Conservation (phyloP, 345 rosid genomes). For the Lepidium aucheri region DNA sequence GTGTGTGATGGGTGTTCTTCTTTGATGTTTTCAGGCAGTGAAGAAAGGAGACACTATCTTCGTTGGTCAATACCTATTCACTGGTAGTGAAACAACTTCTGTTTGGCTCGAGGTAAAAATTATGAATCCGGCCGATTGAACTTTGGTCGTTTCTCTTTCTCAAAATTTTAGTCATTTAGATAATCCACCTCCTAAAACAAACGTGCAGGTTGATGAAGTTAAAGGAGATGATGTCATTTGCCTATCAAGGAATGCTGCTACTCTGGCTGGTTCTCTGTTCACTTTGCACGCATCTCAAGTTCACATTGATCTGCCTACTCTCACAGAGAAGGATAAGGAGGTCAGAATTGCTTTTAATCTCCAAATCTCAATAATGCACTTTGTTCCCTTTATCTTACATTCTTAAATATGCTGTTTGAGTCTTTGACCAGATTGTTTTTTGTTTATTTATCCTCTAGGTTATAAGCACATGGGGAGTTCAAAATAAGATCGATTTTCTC, state of each 20-base stretch:
- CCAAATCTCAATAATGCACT: background rate
- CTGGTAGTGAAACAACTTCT: slow-evolving; percentile 97
- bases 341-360: slow-evolving; percentile 24
- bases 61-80: slow-evolving; percentile 85
- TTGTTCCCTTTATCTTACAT: background rate
- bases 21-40: slow-evolving; percentile 60
- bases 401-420: background rate
- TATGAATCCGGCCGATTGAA: background rate
- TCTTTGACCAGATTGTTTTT: slow-evolving; percentile 1
- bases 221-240: slow-evolving; percentile 81
- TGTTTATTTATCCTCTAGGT: slow-evolving; percentile 38
- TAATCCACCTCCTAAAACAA: background rate
- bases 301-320: slow-evolving; percentile 80
- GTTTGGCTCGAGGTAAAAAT: slow-evolving; percentile 88
- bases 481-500: slow-evolving; percentile 90
- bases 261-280: slow-evolving; percentile 80
- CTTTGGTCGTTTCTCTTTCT: background rate
- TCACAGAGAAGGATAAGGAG: slow-evolving; percentile 86
- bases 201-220: slow-evolving; percentile 67
- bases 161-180: background rate
- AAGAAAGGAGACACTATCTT: slow-evolving; percentile 93
- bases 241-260: slow-evolving; percentile 77
- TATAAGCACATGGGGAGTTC: slow-evolving; percentile 88
- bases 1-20: background rate
- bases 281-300: slow-evolving; percentile 87